phyloP scores from a whole-genome alignment of 169 alveolate genomes.

The Toxoplasma gondii region DNA sequence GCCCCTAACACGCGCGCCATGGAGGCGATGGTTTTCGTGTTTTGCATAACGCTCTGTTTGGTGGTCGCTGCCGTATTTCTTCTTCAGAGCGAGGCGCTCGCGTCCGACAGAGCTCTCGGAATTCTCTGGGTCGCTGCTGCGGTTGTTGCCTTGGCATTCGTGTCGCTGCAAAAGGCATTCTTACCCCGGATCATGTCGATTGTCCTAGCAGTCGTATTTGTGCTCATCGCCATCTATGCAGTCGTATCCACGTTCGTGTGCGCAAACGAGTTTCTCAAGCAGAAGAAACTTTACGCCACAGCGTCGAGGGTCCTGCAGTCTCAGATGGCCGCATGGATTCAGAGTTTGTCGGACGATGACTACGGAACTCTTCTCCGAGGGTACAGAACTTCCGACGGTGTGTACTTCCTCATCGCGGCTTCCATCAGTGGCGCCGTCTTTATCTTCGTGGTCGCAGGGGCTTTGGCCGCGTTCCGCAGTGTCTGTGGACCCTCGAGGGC shows the following conservation, averaged over 20 bases:
- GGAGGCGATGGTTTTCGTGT: conserved; percentile 3
- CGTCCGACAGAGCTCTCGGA: neutral
- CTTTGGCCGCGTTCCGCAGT: conserved; percentile 6
- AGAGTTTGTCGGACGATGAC: neutral
- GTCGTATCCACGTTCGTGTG: neutral
- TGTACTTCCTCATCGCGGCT: neutral
- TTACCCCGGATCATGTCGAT: neutral
- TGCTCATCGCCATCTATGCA: neutral
- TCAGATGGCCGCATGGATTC: neutral
- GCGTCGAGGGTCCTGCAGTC: neutral
- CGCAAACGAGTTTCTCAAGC: neutral
- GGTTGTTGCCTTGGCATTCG: neutral
- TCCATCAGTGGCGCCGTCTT: neutral
- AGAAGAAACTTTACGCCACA: neutral
- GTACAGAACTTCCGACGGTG: neutral
- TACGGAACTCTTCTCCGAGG: neutral
- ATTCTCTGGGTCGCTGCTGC: neutral
- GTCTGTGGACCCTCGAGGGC: conserved; percentile 22
- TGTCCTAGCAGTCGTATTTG: neutral
- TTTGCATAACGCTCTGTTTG: neutral
- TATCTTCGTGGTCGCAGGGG: neutral
- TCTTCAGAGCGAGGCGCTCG: neutral
- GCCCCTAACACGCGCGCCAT: conserved; percentile 9
- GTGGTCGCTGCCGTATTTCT: neutral
- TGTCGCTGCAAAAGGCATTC: neutral